A percentile compares a stretch with the other conserved stretches of the same genome.
Conservation (phyloP, 108 stramenopile genomes). For the Cyclostephanos invisitatus region DNA sequence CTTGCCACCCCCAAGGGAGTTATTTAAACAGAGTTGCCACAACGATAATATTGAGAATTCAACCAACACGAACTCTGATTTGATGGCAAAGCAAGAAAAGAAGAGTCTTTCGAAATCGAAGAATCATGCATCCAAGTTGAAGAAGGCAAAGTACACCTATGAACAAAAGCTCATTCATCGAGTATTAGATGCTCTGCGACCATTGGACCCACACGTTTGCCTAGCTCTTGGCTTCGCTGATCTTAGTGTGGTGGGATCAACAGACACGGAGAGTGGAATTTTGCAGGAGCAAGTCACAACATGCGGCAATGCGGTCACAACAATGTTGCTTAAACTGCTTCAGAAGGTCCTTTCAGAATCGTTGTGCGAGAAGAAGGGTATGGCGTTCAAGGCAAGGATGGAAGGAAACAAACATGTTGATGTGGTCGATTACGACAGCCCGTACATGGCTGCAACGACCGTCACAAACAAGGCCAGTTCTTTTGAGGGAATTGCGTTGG, state of each 20-base stretch:
- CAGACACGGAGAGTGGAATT: conserved; percentile 10
- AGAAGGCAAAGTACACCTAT: conserved; percentile 36
- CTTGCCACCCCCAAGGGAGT: conserved; percentile 29
- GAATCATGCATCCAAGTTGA: conserved; percentile 25
- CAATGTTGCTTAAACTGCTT: conserved; percentile 34
- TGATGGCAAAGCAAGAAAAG: conserved; percentile 28
- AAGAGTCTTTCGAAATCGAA: conserved; percentile 28
- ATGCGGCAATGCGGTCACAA: conserved; percentile 31
- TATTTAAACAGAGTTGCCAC: conserved; percentile 8
- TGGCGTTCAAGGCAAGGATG: conserved; percentile 13
- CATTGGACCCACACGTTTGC: conserved; percentile 41
- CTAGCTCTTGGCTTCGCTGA: conserved; percentile 49
- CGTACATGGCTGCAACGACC: conserved; percentile 18
- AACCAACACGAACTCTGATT: conserved; percentile 13
- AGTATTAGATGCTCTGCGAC: conserved; percentile 35
- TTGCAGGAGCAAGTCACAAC: conserved; percentile 21
- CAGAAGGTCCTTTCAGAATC: conserved; percentile 25
- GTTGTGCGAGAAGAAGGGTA: conserved; percentile 26
- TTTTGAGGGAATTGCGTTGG: conserved; percentile 11
- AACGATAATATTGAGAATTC: neutral
- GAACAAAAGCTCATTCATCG: conserved; percentile 34
- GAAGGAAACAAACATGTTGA: conserved; percentile 8
- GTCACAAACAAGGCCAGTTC: neutral
- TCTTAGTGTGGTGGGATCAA: conserved; percentile 21
- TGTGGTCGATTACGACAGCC: conserved; percentile 26